Evolutionary conservation across 306 rosid species (phyloP).

Genomic region (Vigna nakashimae): DNA sequence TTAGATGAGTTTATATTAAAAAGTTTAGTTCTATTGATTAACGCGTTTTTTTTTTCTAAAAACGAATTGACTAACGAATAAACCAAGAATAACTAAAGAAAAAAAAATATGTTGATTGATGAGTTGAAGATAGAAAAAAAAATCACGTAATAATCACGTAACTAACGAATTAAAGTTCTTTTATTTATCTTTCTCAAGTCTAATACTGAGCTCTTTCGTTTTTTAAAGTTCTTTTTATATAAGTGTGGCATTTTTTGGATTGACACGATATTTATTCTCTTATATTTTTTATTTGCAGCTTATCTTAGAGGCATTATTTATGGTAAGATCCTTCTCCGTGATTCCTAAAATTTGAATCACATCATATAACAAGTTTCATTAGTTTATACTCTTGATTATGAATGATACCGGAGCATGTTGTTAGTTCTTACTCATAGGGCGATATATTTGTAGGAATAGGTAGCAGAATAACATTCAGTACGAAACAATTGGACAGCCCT

Average conservation of each 20-base stretch:
- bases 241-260: not conserved
- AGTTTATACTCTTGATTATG: not conserved
- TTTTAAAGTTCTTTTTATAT: not conserved
- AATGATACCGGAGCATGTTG: not conserved
- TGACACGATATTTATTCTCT: not conserved
- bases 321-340: slow-evolving; percentile 34
- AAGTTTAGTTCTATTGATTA: no score
- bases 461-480: no score
- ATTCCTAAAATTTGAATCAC: not conserved
- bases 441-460: no score
- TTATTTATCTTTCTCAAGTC: not conserved
- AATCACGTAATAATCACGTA: no score
- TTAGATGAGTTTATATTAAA: no score
- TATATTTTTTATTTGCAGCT: slow-evolving; percentile 31
- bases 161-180: not conserved
- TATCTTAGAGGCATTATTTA: slow-evolving; percentile 39
- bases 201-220: not conserved
- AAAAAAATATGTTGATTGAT: no score
- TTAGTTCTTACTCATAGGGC: not conserved
- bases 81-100: no score
- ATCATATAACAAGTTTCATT: not conserved
- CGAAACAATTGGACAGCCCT: no score
- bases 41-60: no score
- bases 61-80: no score
- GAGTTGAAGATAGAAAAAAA: no score